Evolutionary conservation across 2,329 filamentous ascomycete species (phyloP).

Genomic region (Aureobasidium subglaciale): DNA sequence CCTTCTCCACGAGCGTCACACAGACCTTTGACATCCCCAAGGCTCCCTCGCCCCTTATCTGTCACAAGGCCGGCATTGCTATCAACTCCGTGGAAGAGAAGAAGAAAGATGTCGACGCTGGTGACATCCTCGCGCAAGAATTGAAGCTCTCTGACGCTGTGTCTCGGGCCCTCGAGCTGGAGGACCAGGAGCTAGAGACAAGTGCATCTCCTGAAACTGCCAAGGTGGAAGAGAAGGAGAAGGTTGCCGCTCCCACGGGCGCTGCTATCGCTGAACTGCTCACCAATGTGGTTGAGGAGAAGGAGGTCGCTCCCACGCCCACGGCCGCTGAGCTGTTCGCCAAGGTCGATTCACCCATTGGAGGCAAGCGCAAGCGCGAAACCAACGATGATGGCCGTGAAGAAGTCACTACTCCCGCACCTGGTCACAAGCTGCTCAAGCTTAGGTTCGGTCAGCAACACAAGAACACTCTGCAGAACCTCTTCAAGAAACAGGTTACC

Average conservation of each 20-base stretch:
- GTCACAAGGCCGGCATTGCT: no score
- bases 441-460: neutral
- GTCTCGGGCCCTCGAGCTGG: no score
- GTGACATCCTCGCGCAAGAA: no score
- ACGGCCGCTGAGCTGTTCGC: neutral
- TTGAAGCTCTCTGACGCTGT: no score
- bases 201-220: no score
- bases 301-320: neutral
- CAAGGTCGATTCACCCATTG: neutral
- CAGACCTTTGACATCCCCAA: no score
- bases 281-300: neutral
- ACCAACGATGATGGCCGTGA: neutral
- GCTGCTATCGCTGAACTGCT: neutral
- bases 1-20: no score
- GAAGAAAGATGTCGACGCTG: no score
- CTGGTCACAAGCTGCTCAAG: neutral
- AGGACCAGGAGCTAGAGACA: no score
- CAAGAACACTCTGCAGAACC: neutral
- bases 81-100: no score
- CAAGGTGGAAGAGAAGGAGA: no score
- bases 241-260: neutral
- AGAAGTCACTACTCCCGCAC: neutral
- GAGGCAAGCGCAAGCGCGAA: constrained; percentile 11
- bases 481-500: neutral
- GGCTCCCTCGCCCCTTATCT: no score